Evolutionary conservation across 2,329 filamentous ascomycete species (phyloP), one percentile per base, ranked within the genome.

Genomic region (Leptodontidium sp.): DNA sequence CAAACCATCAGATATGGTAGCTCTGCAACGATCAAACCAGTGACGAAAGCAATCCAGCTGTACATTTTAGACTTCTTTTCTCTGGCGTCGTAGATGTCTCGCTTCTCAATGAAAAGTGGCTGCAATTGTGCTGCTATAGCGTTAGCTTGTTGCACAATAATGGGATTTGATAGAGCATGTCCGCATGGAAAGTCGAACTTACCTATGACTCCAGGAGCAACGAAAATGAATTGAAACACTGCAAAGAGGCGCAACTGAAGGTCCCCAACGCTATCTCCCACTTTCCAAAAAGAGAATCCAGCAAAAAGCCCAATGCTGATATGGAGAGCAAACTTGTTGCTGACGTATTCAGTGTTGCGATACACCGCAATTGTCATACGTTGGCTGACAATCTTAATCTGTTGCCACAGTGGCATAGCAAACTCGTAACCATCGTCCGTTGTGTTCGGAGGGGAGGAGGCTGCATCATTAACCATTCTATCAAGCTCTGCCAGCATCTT

Each of bases 61-160:
- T 89, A 89, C 77, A 86, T 88, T 79, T 88, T 88, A 15, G 83
- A 84, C 79, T 88, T 88, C 74, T 87, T 87, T 79, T 89, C 87
- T 24, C 87, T 82, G 0, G 83, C 81, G 73, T 89, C 86, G 66
- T 86, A 89, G 57, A 89, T 86, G 71, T 87, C 84, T 1, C 87
- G 82, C 26, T 84, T 83, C 43, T 84, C 81, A 71, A 88, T 81
- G 74, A 89, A 89, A 35, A 88, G 81, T 0, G 87, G 86, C 75
- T 88, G 86, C 53, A 88, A 81, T 75, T 88, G 87, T 29, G 85
- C 84, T 72, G 89, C 81, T 4, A 6, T 24, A 7, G 7, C 8
- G 47, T 50, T 21, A 50, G 21, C 21, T 21, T 21, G n/a, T n/a
- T 1, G 4, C n/a, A 7, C 3, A 11, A n/a, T 24, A n/a, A 8